Evolutionary conservation across 768 basidiomycete species (phyloP).

Genomic region (Ephemerocybe angulata): DNA sequence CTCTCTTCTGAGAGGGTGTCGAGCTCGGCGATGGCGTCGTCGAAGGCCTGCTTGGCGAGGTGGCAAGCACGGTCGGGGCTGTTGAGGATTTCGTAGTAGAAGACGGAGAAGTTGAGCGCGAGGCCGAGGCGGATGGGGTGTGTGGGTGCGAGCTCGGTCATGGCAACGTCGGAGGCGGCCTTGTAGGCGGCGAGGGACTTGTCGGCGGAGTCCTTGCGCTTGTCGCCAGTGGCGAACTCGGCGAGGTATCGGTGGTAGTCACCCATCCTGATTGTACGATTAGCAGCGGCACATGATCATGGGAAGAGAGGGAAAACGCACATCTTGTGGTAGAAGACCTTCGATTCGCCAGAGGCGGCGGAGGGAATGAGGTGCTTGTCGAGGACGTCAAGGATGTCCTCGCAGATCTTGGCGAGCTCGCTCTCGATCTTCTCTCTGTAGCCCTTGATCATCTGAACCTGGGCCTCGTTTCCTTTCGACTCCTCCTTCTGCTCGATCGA

Average conservation of each 20-base stretch:
- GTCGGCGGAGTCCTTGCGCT: constrained; percentile 95
- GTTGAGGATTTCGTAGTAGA: constrained; percentile 99
- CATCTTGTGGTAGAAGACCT: constrained; percentile 99
- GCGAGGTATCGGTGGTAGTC: constrained; percentile 99
- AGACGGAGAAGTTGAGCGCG: constrained; percentile 98
- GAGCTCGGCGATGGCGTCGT: constrained; percentile 98
- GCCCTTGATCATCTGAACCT: constrained; percentile 95
- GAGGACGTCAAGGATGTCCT: constrained; percentile 95
- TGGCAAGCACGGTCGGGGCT: constrained; percentile 98
- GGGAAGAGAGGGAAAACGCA: constrained; percentile 33
- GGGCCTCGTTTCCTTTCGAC: constrained; percentile 94
- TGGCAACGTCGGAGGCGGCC: constrained; percentile 94
- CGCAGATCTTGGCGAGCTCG: constrained; percentile 97
- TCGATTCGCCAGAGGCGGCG: constrained; percentile 93
- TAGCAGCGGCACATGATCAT: constrained; percentile 8
- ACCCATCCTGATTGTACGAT: constrained; percentile 75
- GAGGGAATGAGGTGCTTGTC: constrained; percentile 98
- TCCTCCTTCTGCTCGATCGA: constrained; percentile 99
- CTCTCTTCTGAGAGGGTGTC: constrained; percentile 98
- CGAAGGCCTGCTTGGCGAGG: constrained; percentile 98
- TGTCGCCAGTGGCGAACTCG: constrained; percentile 97
- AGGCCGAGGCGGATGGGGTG: constrained; percentile 99
- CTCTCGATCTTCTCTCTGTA: constrained; percentile 98
- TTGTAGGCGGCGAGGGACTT: constrained; percentile 98
- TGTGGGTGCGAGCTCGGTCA: constrained; percentile 91